Evolutionary conservation across 2,329 filamentous ascomycete genomes (phyloP), one percentile per base, ranked within the genome.

Genomic region (Daldinia eschscholtzii): DNA sequence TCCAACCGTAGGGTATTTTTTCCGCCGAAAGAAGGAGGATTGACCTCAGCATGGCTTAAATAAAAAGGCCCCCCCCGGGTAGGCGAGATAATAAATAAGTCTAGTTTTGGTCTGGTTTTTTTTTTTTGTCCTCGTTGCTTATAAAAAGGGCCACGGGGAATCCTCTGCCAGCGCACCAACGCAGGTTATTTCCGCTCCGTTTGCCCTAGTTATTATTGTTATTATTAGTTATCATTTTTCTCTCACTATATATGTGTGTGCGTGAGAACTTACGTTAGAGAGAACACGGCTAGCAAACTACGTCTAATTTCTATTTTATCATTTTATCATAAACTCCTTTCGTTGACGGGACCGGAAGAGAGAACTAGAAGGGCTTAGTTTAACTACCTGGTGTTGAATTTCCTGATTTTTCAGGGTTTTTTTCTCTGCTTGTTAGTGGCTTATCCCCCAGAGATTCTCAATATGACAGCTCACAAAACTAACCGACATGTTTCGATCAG

Each of bases 391-490:
- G 23, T 28, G 26, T 48, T 28, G 44, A 35, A 10, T 35, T 3
- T 13, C 13, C 13, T 39, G 46, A 26, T 23, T 10, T 48, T 26
- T 4, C 26, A 18, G 3, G n/a, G 39, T 23, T 55, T 55, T 15
- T 37, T 13, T 55, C 28, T 39, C 10, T 35, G 33, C 10, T 9
- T 12, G 64, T 70, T 56, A 68, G 70, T 70, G 57, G 20, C 58
- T 44, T 48, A 35, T 37, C 50, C 46, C 52, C 44, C 52, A 56
- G 63, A 65, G 52, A 66, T 70, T 44, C 39, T 46, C 12, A 62
- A 65, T 65, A 64, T 68, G 67, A 68, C 33, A 68, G 58, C 67
- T 68, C 67, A 72, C 62, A 71, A 48, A 50, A 55, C 33, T 52
- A 44, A 64, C 67, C 65, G 42, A 71, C 60, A 2, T 30, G 33